Evolutionary conservation across 2,329 filamentous ascomycete species (phyloP), one percentile per base, ranked within the genome.

Genomic region (Calonectria henricotiae): DNA sequence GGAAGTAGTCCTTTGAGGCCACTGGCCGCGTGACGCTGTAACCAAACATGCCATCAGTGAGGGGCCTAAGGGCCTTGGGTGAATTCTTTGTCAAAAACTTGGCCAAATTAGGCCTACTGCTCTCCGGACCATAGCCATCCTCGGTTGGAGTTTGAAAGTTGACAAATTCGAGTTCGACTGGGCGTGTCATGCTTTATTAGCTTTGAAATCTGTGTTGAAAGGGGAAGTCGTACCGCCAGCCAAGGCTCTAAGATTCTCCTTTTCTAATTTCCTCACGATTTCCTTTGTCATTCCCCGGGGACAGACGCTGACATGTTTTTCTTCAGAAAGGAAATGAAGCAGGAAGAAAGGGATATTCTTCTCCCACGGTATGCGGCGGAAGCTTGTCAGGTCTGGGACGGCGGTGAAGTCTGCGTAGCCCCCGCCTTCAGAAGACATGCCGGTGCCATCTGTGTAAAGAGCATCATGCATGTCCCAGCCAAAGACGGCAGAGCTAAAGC

Each of bases 381-480:
- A 95, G 69, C 87, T 92, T 71, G 82, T 85, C 46, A 96, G 82
- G 79, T 96, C 93, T 3, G 93, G 90, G 32, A 93, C 85, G 11
- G 94, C 93, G 65, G 94, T 87, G 51, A 96, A 83, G 80, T 96
- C 93, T 73, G 89, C 88, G 80, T 95, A 95, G 51, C 93, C 93
- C 78, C 94, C 95, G 77, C 93, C 90, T 76, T 91, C 91, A 82
- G 94, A 95, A 80, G 92, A 94, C 78, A 95, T 91, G 78, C 89
- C 88, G 67, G 95, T 86, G 80, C 95, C 93, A 74, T 88, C 88
- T 80, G 92, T 92, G 82, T 95, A 96, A 37, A 92, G 93, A 81
- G 90, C 86, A 77, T 96, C 93, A 79, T 96, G 93, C 92, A 95
- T 95, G 79, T 96, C 94, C 93, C 93, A 96, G 77, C 93, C 93